Conservation (phyloP, 306 rosid genomes). For the Cyamopsis tetragonoloba region DNA sequence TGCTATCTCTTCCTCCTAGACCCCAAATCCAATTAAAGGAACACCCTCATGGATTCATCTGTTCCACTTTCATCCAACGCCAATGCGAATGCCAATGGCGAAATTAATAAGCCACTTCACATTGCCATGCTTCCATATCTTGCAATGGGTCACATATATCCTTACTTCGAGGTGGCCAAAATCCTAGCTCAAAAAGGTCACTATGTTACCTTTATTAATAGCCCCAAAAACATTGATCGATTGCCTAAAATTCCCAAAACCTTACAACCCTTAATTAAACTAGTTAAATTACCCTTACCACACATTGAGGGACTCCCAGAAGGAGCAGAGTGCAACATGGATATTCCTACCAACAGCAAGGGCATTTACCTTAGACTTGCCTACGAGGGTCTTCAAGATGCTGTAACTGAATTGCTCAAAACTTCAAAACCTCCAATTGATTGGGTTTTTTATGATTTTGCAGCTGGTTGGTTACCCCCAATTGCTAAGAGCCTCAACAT, state of each 20-base stretch:
- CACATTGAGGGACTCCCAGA: conserved; percentile 22
- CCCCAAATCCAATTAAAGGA: too few relatives aligned
- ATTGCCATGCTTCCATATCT: too few relatives aligned
- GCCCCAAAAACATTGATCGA: conserved; percentile 41
- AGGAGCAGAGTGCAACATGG: conserved; percentile 37
- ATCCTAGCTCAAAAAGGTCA: conserved; percentile 51
- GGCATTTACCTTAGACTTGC: conserved; percentile 27
- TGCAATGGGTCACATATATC: conserved; percentile 44
- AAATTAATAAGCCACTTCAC: too few relatives aligned
- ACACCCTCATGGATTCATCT: too few relatives aligned
- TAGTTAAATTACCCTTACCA: conserved; percentile 33
- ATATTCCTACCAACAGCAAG: conserved; percentile 27
- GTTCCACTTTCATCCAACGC: too few relatives aligned
- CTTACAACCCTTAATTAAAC: conserved; percentile 14
- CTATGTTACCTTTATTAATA: conserved; percentile 38
- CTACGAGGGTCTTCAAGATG: too few relatives aligned
- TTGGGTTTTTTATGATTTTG: too few relatives aligned
- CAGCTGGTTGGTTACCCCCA: too few relatives aligned
- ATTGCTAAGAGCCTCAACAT: conserved; percentile 22
- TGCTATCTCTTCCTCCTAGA: too few relatives aligned
- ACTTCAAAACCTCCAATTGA: too few relatives aligned
- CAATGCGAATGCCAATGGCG: too few relatives aligned
- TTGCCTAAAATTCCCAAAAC: conserved; percentile 33
- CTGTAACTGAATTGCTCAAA: too few relatives aligned
- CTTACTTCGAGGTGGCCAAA: conserved; percentile 38